These are phyloP conservation scores for Serendipita sp. DNA, from an alignment of 768 basidiomycete species.

Conservation along the genomic window DNA sequence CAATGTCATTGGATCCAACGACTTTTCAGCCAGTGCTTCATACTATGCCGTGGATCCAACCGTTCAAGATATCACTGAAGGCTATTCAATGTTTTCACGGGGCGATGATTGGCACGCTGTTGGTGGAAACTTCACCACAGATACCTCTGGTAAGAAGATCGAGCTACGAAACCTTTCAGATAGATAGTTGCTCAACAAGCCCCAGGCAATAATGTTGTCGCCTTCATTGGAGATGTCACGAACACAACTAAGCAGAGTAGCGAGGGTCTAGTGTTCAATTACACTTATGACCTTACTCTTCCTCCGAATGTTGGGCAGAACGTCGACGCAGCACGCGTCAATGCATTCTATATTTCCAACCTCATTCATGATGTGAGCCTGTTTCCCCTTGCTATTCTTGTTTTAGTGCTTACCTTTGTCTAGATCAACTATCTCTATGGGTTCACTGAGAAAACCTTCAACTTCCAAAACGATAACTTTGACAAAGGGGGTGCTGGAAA, in stretches of 20 bases:
- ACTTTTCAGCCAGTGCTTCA: slow-evolving; percentile 30
- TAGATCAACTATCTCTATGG: slow-evolving; percentile 31
- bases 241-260: slow-evolving; percentile 23
- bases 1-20: slow-evolving; percentile 32
- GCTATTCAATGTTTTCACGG: slow-evolving; percentile 7
- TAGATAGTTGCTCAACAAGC: slow-evolving; percentile 17
- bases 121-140: slow-evolving; percentile 21
- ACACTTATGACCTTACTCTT: slow-evolving; percentile 20
- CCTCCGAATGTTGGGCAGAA: slow-evolving; percentile 30
- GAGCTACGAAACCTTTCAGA: neutral
- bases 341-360: slow-evolving; percentile 43
- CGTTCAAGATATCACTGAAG: neutral
- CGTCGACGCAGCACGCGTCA: slow-evolving; percentile 34
- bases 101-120: slow-evolving; percentile 37
- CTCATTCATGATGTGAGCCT: slow-evolving; percentile 33
- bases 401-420: neutral
- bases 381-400: slow-evolving; percentile 19
- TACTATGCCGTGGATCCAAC: neutral
- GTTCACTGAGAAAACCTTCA: slow-evolving; percentile 42
- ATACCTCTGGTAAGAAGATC: slow-evolving; percentile 16
- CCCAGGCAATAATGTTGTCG: slow-evolving; percentile 25
- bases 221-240: slow-evolving; percentile 17
- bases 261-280: slow-evolving; percentile 26
- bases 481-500: slow-evolving; percentile 32
- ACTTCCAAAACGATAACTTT: slow-evolving; percentile 44